phyloP scores from a whole-genome alignment of 768 basidiomycete genomes.

The Collybia sp. region DNA sequence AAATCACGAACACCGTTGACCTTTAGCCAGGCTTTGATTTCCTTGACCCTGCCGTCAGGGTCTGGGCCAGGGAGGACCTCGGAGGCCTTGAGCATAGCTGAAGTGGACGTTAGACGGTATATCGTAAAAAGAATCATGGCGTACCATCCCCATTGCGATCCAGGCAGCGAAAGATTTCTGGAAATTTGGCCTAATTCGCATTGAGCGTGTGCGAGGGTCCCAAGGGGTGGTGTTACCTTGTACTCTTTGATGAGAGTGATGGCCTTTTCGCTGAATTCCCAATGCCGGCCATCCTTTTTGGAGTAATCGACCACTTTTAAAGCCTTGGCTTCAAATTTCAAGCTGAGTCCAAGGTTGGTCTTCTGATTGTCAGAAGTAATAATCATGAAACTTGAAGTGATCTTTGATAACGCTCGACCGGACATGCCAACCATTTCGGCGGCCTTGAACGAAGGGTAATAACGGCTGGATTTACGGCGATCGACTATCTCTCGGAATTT shows the following conservation, averaged over 20 bases:
- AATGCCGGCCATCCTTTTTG: constrained; percentile 73
- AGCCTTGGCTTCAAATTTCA: constrained; percentile 94
- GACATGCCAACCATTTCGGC: constrained; percentile 72
- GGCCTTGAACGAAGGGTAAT: constrained; percentile 77
- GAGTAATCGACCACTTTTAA: constrained; percentile 94
- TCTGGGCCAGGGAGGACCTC: constrained; percentile 51
- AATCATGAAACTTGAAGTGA: constrained; percentile 93
- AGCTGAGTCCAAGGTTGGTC: constrained; percentile 85
- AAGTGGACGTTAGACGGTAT: constrained; percentile 3
- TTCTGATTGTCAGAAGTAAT: constrained; percentile 71
- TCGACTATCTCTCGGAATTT: constrained; percentile 73
- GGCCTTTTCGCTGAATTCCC: constrained; percentile 94
- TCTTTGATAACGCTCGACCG: constrained; percentile 77
- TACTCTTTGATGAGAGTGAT: constrained; percentile 80
- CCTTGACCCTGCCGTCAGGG: constrained; percentile 67
- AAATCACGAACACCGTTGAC: constrained; percentile 83
- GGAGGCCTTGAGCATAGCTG: constrained; percentile 71
- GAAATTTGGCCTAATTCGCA: constrained; percentile 61
- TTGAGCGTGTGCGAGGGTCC: background rate
- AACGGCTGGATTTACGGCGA: constrained; percentile 42
- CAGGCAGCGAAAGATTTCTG: constrained; percentile 74
- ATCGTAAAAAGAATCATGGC: constrained; percentile 12
- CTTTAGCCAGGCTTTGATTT: constrained; percentile 84
- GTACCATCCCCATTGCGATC: constrained; percentile 71
- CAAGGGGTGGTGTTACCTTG: constrained; percentile 41